These are phyloP conservation scores for Boletus coffeatus DNA, from an alignment of 1,284 basidiomycete genomes.

Conservation along the genomic window DNA sequence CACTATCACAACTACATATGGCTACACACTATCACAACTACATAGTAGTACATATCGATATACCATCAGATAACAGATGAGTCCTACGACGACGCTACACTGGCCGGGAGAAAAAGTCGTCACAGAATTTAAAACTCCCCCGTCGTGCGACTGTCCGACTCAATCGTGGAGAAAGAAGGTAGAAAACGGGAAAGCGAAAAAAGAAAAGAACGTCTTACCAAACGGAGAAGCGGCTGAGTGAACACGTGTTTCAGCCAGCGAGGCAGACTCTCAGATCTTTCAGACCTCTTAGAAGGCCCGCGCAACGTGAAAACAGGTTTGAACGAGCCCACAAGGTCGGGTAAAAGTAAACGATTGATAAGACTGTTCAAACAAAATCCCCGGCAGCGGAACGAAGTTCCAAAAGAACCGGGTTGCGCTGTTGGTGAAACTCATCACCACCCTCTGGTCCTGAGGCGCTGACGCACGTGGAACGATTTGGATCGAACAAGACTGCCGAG, in stretches of 20 bases:
- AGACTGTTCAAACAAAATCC: not conserved
- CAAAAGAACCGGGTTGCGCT: not conserved
- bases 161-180: conserved; percentile 19
- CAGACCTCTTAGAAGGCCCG: no score
- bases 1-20: no score
- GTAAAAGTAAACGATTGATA: not conserved
- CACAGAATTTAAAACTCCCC: not conserved
- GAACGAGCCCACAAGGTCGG: not conserved
- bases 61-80: not conserved
- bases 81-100: not conserved
- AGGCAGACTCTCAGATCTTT: not conserved
- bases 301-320: not conserved
- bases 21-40: no score
- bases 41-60: not conserved
- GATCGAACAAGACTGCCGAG: not conserved
- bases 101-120: not conserved
- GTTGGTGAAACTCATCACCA: not conserved
- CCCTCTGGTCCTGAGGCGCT: not conserved
- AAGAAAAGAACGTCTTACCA: conserved; percentile 3
- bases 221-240: conserved; percentile 7
- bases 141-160: conserved; percentile 7
- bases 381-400: not conserved
- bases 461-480: not conserved
- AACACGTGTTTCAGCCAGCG: not conserved
- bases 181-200: not conserved